Base-by-base conservation (phyloP, 1,139 yeast species). In the Ogataea hybrid region DNA sequence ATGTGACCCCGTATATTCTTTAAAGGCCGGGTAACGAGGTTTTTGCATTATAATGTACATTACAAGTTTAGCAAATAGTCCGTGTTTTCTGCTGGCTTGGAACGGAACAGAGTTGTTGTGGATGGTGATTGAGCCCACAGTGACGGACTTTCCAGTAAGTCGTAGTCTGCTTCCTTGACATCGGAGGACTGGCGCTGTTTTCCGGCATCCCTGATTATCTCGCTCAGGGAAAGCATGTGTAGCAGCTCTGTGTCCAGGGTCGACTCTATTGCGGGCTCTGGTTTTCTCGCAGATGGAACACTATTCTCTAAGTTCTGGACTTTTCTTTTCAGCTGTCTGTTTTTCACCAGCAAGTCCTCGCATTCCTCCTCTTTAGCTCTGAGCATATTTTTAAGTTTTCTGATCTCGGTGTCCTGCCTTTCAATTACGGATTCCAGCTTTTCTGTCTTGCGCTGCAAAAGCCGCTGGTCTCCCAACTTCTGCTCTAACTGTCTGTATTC, bases 21-120 rank as follows among this genome's bases (percentile, higher is more conserved):
- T n/a, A 11, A 3, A 7, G 41, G 30, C 37, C 33, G 42, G 42
- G 42, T 39, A 39, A 39, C 25, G 11, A 4, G n/a, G 27, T 17
- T n/a, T 27, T 18, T 17, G 20, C 15, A 9, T 28, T 34, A 30
- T 39, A 33, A 21, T 14, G 23, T 33, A 23, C 28, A 17, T 29
- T 34, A 44, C 33, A 44, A 12, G 23, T 32, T 38, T 27, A 44
- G 44, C 31, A 44, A 28, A 35, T 35, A 44, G 37, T 44, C 47
- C 35, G 47, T 44, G 27, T 44, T 44, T 20, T 44, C 47, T 15
- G 37, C 21, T 12, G 37, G 34, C 20, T 39, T 39, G 18, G 34
- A 14, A 16, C 17, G 15, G 32, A 38, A 38, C 11, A 35, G 23
- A 6, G 42, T 9, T n/a, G 42, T 25, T 5, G 38, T 39, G 28